Percentiles rank a stretch among this genome's conserved stretches.
Conservation (phyloP, 768 basidiomycete species). For the Lactifluus rugatus region DNA sequence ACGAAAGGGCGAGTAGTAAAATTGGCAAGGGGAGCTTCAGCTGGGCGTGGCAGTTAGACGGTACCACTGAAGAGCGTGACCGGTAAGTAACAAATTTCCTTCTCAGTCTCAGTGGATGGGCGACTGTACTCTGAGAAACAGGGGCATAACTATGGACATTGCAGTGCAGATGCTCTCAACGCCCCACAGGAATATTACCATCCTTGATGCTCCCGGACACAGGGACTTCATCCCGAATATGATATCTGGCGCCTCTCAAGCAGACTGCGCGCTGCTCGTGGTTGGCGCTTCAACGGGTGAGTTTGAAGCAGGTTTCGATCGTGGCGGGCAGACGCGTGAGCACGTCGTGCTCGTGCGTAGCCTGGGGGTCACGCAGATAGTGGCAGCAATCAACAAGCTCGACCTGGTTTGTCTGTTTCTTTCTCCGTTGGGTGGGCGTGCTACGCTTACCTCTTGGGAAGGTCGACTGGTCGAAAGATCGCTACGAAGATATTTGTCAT, state of each 20-base stretch:
- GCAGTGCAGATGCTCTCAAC: constrained; percentile 75
- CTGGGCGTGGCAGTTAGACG: constrained; percentile 98
- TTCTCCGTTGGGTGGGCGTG: neutral
- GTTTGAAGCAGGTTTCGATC: constrained; percentile 92
- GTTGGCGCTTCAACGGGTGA: constrained; percentile 85
- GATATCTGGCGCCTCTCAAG: constrained; percentile 98
- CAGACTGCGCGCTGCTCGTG: constrained; percentile 89
- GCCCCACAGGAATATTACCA: constrained; percentile 66
- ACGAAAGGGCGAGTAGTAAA: constrained; percentile 83
- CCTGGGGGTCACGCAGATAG: constrained; percentile 82
- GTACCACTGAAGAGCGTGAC: constrained; percentile 84
- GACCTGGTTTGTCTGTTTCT: constrained; percentile 54
- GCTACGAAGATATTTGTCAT: constrained; percentile 78
- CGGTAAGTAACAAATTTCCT: constrained; percentile 40
- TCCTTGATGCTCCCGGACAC: constrained; percentile 97
- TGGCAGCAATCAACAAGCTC: constrained; percentile 92
- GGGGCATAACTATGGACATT: constrained; percentile 98
- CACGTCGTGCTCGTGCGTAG: constrained; percentile 87
- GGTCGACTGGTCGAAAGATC: constrained; percentile 79
- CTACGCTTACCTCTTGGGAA: constrained; percentile 25
- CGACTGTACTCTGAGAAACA: constrained; percentile 26
- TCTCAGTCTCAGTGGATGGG: neutral
- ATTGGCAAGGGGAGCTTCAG: constrained; percentile 92
- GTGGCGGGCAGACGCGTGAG: constrained; percentile 92
- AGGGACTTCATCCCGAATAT: constrained; percentile 98